phyloP scores from a whole-genome alignment of 306 rosid species.

The Cicer chorassanicum region DNA sequence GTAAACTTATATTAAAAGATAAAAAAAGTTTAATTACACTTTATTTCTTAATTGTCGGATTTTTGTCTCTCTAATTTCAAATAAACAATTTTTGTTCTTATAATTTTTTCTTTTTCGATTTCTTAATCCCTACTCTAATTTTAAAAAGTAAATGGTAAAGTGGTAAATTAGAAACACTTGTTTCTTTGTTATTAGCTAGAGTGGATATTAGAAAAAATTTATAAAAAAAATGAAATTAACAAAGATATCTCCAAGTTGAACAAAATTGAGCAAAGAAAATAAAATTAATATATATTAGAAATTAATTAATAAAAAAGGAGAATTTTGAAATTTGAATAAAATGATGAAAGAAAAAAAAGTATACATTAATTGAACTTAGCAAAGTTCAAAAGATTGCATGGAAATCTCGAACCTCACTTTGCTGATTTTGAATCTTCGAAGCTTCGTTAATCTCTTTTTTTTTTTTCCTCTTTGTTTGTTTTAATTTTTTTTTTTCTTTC shows the following conservation, averaged over 20 bases:
- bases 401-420: slow-evolving; percentile 65
- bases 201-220: too few species aligned
- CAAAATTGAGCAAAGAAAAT: slow-evolving; percentile 39
- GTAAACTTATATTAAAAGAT: too few species aligned
- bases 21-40: too few species aligned
- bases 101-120: too few species aligned
- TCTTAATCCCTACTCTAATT: too few species aligned
- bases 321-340: slow-evolving; percentile 32
- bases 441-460: slow-evolving; percentile 47
- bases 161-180: too few species aligned
- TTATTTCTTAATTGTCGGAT: too few species aligned
- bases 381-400: slow-evolving; percentile 65
- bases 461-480: not conserved
- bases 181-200: too few species aligned
- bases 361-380: slow-evolving; percentile 61
- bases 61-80: too few species aligned
- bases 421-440: slow-evolving; percentile 60
- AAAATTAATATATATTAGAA: not conserved
- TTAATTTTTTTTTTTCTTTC: not conserved
- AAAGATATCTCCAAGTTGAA: slow-evolving; percentile 66
- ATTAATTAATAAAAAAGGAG: slow-evolving; percentile 8
- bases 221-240: not conserved
- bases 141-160: too few species aligned
- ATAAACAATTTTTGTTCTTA: too few species aligned
- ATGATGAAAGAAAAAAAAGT: slow-evolving; percentile 55